These are phyloP conservation scores for Lasiosphaeria miniovina DNA, from an alignment of 495 filamentous ascomycete species.

Conservation along the genomic window DNA sequence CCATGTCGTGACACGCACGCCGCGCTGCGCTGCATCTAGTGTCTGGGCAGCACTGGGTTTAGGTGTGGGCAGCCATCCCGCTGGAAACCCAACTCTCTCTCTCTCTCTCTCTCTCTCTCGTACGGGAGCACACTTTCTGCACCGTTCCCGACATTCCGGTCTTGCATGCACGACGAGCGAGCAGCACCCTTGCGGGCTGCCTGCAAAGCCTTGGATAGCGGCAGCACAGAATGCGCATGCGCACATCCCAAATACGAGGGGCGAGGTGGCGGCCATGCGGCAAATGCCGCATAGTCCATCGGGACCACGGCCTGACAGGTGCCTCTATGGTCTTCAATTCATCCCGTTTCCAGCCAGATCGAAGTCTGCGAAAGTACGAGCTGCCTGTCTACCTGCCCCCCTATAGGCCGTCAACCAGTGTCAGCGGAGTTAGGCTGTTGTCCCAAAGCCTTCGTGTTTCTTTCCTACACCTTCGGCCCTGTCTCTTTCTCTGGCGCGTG, in stretches of 20 bases:
- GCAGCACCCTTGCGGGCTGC: background rate
- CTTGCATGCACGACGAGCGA: conserved; percentile 13
- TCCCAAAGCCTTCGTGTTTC: background rate
- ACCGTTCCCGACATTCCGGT: conserved; percentile 28
- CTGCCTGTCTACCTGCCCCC: background rate
- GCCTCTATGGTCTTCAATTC: background rate
- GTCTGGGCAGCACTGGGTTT: too few species aligned
- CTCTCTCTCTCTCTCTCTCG: background rate
- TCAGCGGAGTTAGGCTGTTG: background rate
- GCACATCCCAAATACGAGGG: conserved; percentile 15
- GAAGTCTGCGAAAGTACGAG: background rate
- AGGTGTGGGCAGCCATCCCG: too few species aligned
- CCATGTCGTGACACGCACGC: conserved; percentile 12
- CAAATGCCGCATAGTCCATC: conserved; percentile 6
- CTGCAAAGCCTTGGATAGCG: conserved; percentile 4
- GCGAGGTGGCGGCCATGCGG: conserved; percentile 6
- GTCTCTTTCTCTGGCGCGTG: background rate
- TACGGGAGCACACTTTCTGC: conserved; percentile 9
- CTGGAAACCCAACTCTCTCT: background rate
- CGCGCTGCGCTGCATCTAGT: background rate
- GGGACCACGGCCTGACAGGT: background rate
- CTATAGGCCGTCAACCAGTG: background rate
- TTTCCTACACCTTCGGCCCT: background rate
- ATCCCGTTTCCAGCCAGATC: background rate
- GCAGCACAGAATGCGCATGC: background rate